Percentiles rank a stretch among this genome's conserved stretches.
phyloP scores from a whole-genome alignment of 768 basidiomycete genomes.

The Agaricus subrufescens region DNA sequence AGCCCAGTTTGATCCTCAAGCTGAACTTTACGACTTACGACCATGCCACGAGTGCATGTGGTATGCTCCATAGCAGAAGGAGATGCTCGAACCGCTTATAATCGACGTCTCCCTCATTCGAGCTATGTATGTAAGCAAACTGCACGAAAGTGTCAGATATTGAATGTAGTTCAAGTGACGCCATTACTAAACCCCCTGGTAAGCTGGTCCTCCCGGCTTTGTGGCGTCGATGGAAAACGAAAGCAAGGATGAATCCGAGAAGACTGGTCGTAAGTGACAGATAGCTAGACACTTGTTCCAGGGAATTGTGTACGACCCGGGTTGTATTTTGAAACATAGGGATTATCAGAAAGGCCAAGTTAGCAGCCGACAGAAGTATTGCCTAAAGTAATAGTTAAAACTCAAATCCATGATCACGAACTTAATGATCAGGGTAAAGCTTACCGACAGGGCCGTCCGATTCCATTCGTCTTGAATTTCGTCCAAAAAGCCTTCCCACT shows the following conservation, averaged over 20 bases:
- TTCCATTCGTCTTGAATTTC: constrained; percentile 5
- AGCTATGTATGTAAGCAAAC: neutral
- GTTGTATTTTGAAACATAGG: neutral
- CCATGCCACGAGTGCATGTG: constrained; percentile 3
- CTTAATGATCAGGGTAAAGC: neutral
- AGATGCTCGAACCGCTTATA: neutral
- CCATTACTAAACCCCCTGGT: neutral
- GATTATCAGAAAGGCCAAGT: constrained; percentile 2
- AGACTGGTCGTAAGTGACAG: neutral
- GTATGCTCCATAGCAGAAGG: constrained; percentile 3
- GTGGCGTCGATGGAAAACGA: constrained; percentile 1
- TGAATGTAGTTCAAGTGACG: neutral
- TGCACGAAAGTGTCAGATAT: neutral
- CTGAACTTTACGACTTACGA: neutral
- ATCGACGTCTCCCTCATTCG: neutral
- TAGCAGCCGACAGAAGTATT: constrained; percentile 4
- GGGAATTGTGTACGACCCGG: neutral
- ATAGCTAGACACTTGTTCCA: constrained; percentile 1
- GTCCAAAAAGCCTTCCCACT: neutral
- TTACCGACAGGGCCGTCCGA: neutral
- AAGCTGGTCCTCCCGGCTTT: neutral
- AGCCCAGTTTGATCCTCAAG: neutral
- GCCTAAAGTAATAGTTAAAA: neutral
- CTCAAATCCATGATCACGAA: too few species aligned
- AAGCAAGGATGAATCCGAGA: neutral